Conservation (phyloP, 352 stramenopile species). For the Halophytophthora polymorphica region DNA sequence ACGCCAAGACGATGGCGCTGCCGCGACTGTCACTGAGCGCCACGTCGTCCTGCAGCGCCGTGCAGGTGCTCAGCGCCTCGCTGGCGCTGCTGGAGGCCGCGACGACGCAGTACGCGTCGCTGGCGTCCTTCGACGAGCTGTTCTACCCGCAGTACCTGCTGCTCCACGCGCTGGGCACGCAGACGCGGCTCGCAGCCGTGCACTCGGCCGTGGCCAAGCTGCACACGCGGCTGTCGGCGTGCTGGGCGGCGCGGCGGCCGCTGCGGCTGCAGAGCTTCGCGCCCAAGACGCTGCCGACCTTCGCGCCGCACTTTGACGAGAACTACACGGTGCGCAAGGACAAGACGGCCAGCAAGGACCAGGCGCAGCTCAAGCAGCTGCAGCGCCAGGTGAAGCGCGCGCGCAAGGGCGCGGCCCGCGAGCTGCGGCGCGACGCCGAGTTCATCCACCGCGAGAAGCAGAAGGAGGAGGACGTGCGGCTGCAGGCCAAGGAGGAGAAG, state of each 20-base stretch:
- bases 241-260: constrained; percentile 48
- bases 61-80: constrained; percentile 41
- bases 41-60: constrained; percentile 40
- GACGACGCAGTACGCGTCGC: constrained; percentile 50
- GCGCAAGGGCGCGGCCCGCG: constrained; percentile 93
- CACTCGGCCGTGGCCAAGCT: constrained; percentile 48
- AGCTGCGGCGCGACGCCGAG: constrained; percentile 92
- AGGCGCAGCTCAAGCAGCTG: constrained; percentile 88
- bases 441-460: constrained; percentile 94
- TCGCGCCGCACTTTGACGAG: constrained; percentile 89
- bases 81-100: constrained; percentile 46
- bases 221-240: constrained; percentile 38
- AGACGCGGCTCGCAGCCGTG: constrained; percentile 14
- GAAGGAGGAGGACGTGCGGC: constrained; percentile 76
- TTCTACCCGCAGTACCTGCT: constrained; percentile 71
- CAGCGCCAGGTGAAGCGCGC: constrained; percentile 96
- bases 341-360: constrained; percentile 78
- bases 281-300: constrained; percentile 66
- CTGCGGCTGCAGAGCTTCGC: constrained; percentile 78
- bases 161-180: constrained; percentile 49
- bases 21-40: constrained; percentile 38
- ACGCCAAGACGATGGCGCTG: constrained; percentile 23
- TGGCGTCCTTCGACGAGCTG: constrained; percentile 75
- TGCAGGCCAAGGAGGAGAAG: constrained; percentile 85
- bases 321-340: constrained; percentile 92